A percentile compares a stretch with the other conserved stretches of the same genome.
Conservation (phyloP, 495 filamentous ascomycete genomes). For the Daldinia vernicosa region DNA sequence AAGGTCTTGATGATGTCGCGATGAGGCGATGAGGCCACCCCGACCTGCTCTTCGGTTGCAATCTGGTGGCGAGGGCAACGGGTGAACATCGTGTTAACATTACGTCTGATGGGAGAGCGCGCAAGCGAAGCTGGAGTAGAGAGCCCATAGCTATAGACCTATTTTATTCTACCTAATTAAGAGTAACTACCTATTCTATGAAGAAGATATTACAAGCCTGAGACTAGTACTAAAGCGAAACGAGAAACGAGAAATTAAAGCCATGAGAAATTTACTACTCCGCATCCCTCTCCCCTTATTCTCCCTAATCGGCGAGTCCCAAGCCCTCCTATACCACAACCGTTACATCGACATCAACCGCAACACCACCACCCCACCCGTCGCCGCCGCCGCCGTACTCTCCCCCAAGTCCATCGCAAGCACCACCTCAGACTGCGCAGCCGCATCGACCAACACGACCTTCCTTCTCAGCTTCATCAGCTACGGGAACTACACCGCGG, state of each 20-base stretch:
- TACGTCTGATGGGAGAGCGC: neutral
- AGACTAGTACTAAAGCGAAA: neutral
- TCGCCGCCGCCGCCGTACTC: neutral
- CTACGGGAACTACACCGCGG: conserved; percentile 41
- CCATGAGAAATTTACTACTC: neutral
- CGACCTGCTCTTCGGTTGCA: conserved; percentile 4
- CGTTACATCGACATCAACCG: neutral
- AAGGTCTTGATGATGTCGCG: conserved; percentile 1
- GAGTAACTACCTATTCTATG: neutral
- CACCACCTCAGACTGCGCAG: conserved; percentile 25
- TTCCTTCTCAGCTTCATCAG: conserved; percentile 35
- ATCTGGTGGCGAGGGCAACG: neutral
- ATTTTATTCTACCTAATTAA: neutral
- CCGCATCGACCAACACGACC: conserved; percentile 3
- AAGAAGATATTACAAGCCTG: neutral
- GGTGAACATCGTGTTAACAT: neutral
- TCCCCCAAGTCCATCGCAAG: conserved; percentile 8
- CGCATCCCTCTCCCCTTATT: neutral
- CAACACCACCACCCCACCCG: neutral
- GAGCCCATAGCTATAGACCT: neutral
- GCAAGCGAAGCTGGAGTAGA: neutral
- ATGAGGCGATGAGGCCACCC: conserved; percentile 10
- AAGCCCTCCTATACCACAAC: conserved; percentile 7
- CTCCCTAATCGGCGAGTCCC: neutral
- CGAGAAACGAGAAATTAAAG: neutral